Evolutionary conservation across 2,329 filamentous ascomycete species (phyloP), one percentile per base, ranked within the genome.

Genomic region (Apiospora pterosperma): DNA sequence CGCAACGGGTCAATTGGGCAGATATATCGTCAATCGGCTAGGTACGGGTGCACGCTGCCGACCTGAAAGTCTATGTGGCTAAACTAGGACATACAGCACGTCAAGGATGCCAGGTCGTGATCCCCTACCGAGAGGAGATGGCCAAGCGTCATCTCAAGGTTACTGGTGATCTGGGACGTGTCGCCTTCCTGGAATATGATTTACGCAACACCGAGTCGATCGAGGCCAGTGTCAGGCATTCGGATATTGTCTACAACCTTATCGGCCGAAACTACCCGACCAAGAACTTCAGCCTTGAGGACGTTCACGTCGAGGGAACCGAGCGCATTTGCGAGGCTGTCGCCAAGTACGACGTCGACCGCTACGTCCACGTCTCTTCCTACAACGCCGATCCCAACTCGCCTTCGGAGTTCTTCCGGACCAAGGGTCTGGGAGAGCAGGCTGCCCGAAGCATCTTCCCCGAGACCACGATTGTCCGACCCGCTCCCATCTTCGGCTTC

Each of bases 81-180:
- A 36, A 36, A 38, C 23, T 10, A 8, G 48, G 25, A 36, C 36
- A 23, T 72, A 74, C 74, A 97, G 95, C 96, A 72, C 90, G 92
- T 69, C 89, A 93, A 81, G 96, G 96, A 89, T 97, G 93, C 80
- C 97, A 91, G 42, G 96, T 99, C 44, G 88, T 99, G 66, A 80
- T 98, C 66, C 96, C 96, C 61, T 99, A 88, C 85, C 90, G 96
- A 58, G 96, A 99, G 83, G 96, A 98, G 81, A 98, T 97, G 94
- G 85, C 91, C 72, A 98, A 98, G 86, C 90, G 96, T 72, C 95
- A 98, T 82, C 84, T 99, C 75, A 98, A 98, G 82, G 89, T 97
- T 65, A 86, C 93, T n/a, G 96, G 96, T 80, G 96, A 99, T 80
- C 84, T 99, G 67, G 96, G 96, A 68, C 88, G 92, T 72, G 87